Base-by-base conservation (phyloP, 2,329 filamentous ascomycete species). In the Fusarium pilosicola region DNA sequence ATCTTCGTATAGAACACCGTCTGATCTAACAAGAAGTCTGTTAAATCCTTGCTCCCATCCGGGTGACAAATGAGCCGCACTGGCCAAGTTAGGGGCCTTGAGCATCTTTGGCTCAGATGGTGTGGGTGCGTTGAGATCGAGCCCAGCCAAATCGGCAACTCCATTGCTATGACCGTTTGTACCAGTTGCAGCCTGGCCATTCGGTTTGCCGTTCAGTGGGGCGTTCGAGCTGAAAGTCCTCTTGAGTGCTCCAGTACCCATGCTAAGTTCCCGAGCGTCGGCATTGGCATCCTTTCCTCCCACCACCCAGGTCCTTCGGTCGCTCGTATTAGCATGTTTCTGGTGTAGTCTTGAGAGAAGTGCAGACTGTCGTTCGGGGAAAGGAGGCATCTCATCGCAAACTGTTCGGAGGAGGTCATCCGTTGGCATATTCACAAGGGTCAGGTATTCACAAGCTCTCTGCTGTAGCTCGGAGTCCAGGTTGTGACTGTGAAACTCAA, bases 301-400 rank as follows among this genome's bases (percentile, higher is more conserved):
- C n/a, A 98, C 94, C 32, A 98, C 92, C 96, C 96, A 99, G 4
- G 96, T 98, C 70, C 96, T 90, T 84, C 97, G 97, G 82, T 99
- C 96, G 80, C 94, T 97, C 20, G 94, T 96, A 69, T 93, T 94
- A 54, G 93, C 93, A 78, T 97, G 95, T 85, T 97, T 98, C 83
- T 97, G 95, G 83, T 99, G 96, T 56, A 99, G 88, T 65, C 96
- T 90, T 44, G 96, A 98, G 17, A 99, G 87, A 34, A 99, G 86
- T 4, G 96, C 96, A 10, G 96, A 98, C 66, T 97, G 92, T 68
- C 97, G 88, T 82, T 99, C 95, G 0, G 96, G 97, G 84, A 98
- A 99, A 0, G 96, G 95, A 6, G 96, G 96, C 97, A 99, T 99
- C 82, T 99, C 96, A 77, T 99, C 96, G 81, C 95, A 97, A 11